Evolutionary conservation across 441 rosid genomes (phyloP).

Genomic region (Erodium trifolium): DNA sequence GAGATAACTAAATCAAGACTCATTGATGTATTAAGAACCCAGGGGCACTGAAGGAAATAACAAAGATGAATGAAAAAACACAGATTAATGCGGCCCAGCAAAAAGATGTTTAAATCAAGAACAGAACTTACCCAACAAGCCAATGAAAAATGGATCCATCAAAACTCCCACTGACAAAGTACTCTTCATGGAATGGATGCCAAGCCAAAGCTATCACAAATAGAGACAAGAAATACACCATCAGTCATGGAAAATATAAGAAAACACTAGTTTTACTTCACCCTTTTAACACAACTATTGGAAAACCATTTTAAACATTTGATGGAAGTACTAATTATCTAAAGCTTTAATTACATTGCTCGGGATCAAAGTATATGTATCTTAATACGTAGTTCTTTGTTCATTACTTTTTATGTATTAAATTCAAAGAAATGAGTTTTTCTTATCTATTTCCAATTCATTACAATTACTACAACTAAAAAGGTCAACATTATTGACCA

Average conservation of each 20-base stretch:
- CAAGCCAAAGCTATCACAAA: constrained; percentile 68
- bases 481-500: background rate
- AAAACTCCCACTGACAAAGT: constrained; percentile 91
- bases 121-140: constrained; percentile 71
- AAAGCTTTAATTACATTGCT: background rate
- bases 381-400: background rate
- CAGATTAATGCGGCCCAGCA: constrained; percentile 3
- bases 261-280: background rate
- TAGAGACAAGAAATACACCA: constrained; percentile 12
- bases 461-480: background rate
- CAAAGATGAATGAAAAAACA: background rate
- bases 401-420: background rate
- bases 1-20: background rate
- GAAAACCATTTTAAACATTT: background rate
- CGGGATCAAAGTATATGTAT: background rate
- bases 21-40: constrained; percentile 1
- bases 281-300: background rate
- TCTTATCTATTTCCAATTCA: background rate
- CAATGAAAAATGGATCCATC: constrained; percentile 96
- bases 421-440: background rate
- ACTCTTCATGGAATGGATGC: constrained; percentile 99
- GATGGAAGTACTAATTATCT: background rate
- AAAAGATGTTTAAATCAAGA: constrained; percentile 5
- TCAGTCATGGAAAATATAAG: background rate
- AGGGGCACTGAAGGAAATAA: background rate